Evolutionary conservation across 148 eudicot species (phyloP).

Genomic region (Selenicereus undatus): DNA sequence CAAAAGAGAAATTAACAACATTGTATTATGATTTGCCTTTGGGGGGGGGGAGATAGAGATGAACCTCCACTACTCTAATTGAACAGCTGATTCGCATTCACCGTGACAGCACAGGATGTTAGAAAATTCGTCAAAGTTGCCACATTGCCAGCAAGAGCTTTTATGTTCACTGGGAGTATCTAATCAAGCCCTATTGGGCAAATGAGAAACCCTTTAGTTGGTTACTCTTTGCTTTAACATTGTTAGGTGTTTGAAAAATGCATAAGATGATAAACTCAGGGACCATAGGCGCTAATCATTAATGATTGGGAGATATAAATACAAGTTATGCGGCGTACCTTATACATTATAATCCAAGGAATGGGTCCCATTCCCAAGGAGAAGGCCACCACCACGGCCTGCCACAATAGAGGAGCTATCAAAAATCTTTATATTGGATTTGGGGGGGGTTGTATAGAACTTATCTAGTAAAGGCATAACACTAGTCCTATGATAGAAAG

Average conservation of each 20-base stretch:
- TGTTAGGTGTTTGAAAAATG: not conserved
- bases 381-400: conserved; percentile 66
- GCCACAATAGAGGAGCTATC: no score
- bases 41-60: not conserved
- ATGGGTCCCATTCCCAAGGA: conserved; percentile 78
- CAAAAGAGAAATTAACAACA: not conserved
- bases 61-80: conserved; percentile 79
- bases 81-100: conserved; percentile 66
- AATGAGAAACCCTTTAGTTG: conserved; percentile 1
- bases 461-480: conserved; percentile 36
- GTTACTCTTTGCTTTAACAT: conserved; percentile 7
- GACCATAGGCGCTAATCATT: not conserved
- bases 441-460: not conserved
- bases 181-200: conserved; percentile 7
- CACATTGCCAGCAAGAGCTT: conserved; percentile 75
- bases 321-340: conserved; percentile 46
- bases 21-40: not conserved
- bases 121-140: conserved; percentile 72
- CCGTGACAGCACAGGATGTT: conserved; percentile 54
- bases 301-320: no score
- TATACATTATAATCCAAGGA: conserved; percentile 95
- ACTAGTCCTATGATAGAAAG: conserved; percentile 67
- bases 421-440: no score
- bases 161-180: conserved; percentile 72
- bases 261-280: not conserved